Percentiles rank a stretch among this genome's conserved stretches.
phyloP scores from a whole-genome alignment of 441 rosid genomes.

The Adansonia madagascariensis region DNA sequence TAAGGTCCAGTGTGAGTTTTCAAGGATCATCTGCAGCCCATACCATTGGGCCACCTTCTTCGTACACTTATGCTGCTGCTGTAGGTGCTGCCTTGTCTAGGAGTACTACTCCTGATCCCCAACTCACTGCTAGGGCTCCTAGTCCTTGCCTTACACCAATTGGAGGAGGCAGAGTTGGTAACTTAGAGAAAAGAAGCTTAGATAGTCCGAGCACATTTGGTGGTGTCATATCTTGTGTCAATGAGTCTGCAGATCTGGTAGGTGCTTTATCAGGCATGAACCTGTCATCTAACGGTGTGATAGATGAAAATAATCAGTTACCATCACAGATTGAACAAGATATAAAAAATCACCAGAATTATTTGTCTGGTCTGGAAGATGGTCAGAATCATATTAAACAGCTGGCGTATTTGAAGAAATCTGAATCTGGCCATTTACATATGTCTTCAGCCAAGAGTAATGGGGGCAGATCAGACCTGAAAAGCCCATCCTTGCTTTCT shows the following conservation, averaged over 20 bases:
- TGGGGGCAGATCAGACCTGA: slow-evolving; percentile 48
- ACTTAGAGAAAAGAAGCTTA: slow-evolving; percentile 66
- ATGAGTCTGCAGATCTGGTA: slow-evolving; percentile 61
- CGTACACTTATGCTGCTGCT: slow-evolving; percentile 79
- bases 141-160: slow-evolving; percentile 89
- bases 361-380: slow-evolving; percentile 60
- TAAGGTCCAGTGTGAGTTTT: slow-evolving; percentile 43
- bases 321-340: slow-evolving; percentile 49
- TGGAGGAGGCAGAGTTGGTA: slow-evolving; percentile 68
- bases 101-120: slow-evolving; percentile 89
- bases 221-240: slow-evolving; percentile 52
- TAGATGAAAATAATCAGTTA: slow-evolving; percentile 50
- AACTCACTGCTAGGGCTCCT: slow-evolving; percentile 76
- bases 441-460: slow-evolving; percentile 48
- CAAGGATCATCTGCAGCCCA: slow-evolving; percentile 52
- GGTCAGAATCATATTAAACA: slow-evolving; percentile 56
- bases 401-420: slow-evolving; percentile 47
- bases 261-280: slow-evolving; percentile 73
- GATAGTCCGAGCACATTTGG: slow-evolving; percentile 56
- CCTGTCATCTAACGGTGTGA: slow-evolving; percentile 53
- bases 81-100: slow-evolving; percentile 82
- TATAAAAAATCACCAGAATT: slow-evolving; percentile 55
- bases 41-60: slow-evolving; percentile 52
- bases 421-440: slow-evolving; percentile 56
- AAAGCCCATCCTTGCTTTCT: slow-evolving; percentile 36